phyloP scores from a whole-genome alignment of 2,329 filamentous ascomycete species.

The Aspergillus chevalieri region DNA sequence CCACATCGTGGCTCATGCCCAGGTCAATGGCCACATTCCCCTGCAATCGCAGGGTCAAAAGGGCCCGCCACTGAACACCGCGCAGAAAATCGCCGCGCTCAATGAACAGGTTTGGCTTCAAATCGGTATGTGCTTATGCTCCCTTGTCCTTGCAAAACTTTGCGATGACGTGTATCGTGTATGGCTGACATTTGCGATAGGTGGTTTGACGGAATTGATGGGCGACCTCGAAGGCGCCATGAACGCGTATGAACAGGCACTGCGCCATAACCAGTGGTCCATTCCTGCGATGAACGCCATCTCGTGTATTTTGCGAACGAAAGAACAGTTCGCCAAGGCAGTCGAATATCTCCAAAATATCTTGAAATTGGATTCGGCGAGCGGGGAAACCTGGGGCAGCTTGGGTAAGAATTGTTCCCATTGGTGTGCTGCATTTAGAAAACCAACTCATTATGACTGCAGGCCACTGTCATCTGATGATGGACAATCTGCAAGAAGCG shows the following conservation, averaged over 20 bases:
- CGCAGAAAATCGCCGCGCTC: slow-evolving; percentile 68
- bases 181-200: slow-evolving; percentile 42
- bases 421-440: not conserved
- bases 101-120: slow-evolving; percentile 91
- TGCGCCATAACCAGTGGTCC: slow-evolving; percentile 81
- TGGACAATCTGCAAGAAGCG: slow-evolving; percentile 93
- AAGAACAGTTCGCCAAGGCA: slow-evolving; percentile 89
- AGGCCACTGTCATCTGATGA: slow-evolving; percentile 99
- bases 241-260: slow-evolving; percentile 81
- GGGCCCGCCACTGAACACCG: slow-evolving; percentile 56
- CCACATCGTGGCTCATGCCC: slow-evolving; percentile 27
- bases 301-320: slow-evolving; percentile 80
- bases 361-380: slow-evolving; percentile 77
- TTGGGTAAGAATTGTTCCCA: slow-evolving; percentile 56
- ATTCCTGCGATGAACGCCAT: slow-evolving; percentile 91
- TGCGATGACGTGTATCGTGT: not conserved
- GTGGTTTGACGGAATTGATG: slow-evolving; percentile 78
- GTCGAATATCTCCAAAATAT: slow-evolving; percentile 90
- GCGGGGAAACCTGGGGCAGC: slow-evolving; percentile 95
- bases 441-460: slow-evolving; percentile 10
- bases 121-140: slow-evolving; percentile 60
- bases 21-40: slow-evolving; percentile 52
- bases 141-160: not conserved
- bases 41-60: slow-evolving; percentile 47
- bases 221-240: slow-evolving; percentile 85